Percentiles rank a stretch among this genome's conserved stretches.
Conservation (phyloP, 1,284 basidiomycete species). For the Pascua sp. region DNA sequence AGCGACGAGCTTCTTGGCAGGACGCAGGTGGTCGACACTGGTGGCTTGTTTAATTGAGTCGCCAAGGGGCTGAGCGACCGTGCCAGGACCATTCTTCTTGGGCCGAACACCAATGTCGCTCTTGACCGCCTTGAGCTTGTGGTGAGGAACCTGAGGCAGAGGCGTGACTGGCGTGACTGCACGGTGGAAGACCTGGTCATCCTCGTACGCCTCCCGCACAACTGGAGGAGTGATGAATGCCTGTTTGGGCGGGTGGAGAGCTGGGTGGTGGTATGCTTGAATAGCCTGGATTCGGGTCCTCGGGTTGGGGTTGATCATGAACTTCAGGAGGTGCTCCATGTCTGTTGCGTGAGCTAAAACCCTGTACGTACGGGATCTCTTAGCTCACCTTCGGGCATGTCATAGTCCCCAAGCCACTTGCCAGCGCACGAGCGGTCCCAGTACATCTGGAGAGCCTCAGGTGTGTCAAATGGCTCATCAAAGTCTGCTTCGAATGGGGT, state of each 20-base stretch:
- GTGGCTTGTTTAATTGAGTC: constrained; percentile 43
- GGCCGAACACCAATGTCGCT: constrained; percentile 21
- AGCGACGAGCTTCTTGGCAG: background rate
- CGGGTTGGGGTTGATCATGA: constrained; percentile 45
- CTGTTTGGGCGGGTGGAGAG: too few species aligned
- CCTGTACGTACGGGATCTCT: too few species aligned
- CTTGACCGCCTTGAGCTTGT: constrained; percentile 13
- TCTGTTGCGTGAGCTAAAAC: constrained; percentile 1
- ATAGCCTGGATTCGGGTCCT: constrained; percentile 36
- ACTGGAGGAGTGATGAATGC: constrained; percentile 38
- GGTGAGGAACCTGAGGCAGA: too few species aligned
- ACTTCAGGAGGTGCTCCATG: constrained; percentile 36
- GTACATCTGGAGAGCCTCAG: constrained; percentile 73
- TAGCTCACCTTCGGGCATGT: constrained; percentile 59
- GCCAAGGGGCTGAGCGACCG: constrained; percentile 22
- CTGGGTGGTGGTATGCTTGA: constrained; percentile 38
- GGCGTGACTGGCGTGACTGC: too few species aligned
- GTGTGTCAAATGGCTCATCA: constrained; percentile 73
- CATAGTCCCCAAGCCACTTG: constrained; percentile 74
- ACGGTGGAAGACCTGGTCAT: constrained; percentile 2
- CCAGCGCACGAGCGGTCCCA: constrained; percentile 75
- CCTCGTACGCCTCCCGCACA: constrained; percentile 30
- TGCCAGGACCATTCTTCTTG: constrained; percentile 1
- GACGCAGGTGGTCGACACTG: constrained; percentile 8
- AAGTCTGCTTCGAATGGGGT: constrained; percentile 86